phyloP scores from a whole-genome alignment of 2,329 filamentous ascomycete genomes.

The Nakataea oryzae region DNA sequence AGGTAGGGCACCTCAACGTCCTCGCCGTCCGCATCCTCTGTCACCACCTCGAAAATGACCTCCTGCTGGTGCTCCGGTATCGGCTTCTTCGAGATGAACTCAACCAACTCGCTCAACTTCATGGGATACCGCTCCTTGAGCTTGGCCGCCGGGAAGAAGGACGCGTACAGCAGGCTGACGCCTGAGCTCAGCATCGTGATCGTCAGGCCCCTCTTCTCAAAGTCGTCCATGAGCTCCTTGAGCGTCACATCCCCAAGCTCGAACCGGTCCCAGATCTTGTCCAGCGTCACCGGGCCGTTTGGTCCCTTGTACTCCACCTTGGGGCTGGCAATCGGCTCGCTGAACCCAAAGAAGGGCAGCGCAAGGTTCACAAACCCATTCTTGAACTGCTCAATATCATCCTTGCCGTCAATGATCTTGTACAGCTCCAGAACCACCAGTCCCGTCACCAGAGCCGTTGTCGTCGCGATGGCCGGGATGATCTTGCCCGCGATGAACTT shows the following conservation, averaged over 20 bases:
- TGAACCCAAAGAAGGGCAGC: slow-evolving; percentile 95
- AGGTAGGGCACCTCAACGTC: slow-evolving; percentile 97
- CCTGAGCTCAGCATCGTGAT: slow-evolving; percentile 96
- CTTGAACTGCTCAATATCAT: slow-evolving; percentile 97
- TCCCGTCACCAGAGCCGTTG: slow-evolving; percentile 89
- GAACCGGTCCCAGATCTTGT: slow-evolving; percentile 98
- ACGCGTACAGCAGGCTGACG: slow-evolving; percentile 86
- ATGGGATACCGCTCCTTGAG: slow-evolving; percentile 72
- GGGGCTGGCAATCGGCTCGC: slow-evolving; percentile 86
- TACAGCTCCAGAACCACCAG: slow-evolving; percentile 87
- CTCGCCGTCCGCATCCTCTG: slow-evolving; percentile 78
- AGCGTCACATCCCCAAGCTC: slow-evolving; percentile 82
- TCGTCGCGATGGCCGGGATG: slow-evolving; percentile 95
- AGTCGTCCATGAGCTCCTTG: slow-evolving; percentile 70
- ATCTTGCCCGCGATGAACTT: slow-evolving; percentile 99
- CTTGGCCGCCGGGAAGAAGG: slow-evolving; percentile 73
- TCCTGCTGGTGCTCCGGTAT: slow-evolving; percentile 89
- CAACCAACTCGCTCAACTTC: slow-evolving; percentile 82
- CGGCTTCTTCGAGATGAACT: slow-evolving; percentile 82
- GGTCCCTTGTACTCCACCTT: slow-evolving; percentile 84
- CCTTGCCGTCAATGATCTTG: slow-evolving; percentile 94
- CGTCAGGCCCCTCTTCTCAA: slow-evolving; percentile 68
- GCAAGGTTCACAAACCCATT: slow-evolving; percentile 97
- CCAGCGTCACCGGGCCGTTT: slow-evolving; percentile 63
- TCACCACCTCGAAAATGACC: slow-evolving; percentile 92